A percentile compares a stretch with the other conserved stretches of the same genome.
Conservation (phyloP, 2,329 filamentous ascomycete genomes). For the Aspergillus quadrilineatus region DNA sequence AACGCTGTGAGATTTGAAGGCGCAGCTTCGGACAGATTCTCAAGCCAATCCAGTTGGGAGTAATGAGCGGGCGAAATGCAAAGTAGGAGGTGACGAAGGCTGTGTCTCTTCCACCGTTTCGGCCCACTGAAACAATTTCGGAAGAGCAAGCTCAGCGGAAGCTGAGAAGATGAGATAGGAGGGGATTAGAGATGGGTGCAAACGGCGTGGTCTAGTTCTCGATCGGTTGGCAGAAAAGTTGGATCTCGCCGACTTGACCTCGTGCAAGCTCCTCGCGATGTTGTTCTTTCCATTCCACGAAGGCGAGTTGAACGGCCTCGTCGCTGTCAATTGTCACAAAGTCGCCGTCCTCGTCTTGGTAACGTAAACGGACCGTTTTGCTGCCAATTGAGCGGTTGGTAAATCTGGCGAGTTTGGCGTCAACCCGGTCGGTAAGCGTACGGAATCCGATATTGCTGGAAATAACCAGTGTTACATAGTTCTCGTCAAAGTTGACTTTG, state of each 20-base stretch:
- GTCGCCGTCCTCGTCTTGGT: slow-evolving; percentile 88
- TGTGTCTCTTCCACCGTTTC: slow-evolving; percentile 11
- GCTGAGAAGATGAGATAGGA: slow-evolving; percentile 2
- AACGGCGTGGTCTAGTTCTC: slow-evolving; percentile 29
- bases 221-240: slow-evolving; percentile 72
- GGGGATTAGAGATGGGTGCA: slow-evolving; percentile 1
- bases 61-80: slow-evolving; percentile 20
- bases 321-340: slow-evolving; percentile 92
- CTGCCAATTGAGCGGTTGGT: slow-evolving; percentile 80
- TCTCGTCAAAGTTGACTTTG: slow-evolving; percentile 88
- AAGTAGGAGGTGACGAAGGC: slow-evolving; percentile 26
- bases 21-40: slow-evolving; percentile 24
- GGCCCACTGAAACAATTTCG: slow-evolving; percentile 17
- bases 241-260: slow-evolving; percentile 82
- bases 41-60: slow-evolving; percentile 34
- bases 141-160: slow-evolving; percentile 10
- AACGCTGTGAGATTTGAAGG: slow-evolving; percentile 11
- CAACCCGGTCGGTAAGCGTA: slow-evolving; percentile 89
- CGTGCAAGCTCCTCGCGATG: slow-evolving; percentile 59
- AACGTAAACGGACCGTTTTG: slow-evolving; percentile 81
- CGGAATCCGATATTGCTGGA: slow-evolving; percentile 94
- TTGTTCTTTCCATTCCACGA: slow-evolving; percentile 88
- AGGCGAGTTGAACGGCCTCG: slow-evolving; percentile 93
- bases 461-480: slow-evolving; percentile 93
- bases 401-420: slow-evolving; percentile 86